phyloP scores from a whole-genome alignment of 2,329 filamentous ascomycete species.

The Alternaria hordeiaustralica region DNA sequence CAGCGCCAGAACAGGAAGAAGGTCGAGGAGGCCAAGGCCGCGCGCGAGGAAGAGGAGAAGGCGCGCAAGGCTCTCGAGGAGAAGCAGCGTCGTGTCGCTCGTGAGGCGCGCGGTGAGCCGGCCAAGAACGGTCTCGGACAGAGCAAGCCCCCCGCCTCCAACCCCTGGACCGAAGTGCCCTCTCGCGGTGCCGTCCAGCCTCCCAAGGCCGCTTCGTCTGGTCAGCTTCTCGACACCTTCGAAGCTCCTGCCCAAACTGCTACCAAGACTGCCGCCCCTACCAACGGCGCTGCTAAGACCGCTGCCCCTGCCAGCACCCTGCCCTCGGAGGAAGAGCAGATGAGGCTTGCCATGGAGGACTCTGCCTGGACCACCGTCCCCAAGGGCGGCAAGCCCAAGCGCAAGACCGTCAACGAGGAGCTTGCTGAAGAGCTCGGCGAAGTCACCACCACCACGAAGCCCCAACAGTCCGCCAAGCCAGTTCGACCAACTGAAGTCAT shows the following conservation, averaged over 20 bases:
- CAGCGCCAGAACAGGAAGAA: conserved; percentile 92
- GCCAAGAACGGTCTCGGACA: conserved; percentile 76
- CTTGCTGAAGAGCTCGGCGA: conserved; percentile 50
- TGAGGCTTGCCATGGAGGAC: conserved; percentile 57
- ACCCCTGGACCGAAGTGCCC: conserved; percentile 59
- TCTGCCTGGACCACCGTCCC: conserved; percentile 68
- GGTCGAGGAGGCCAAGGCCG: conserved; percentile 77
- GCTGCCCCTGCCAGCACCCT: conserved; percentile 55
- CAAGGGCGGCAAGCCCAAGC: conserved; percentile 61
- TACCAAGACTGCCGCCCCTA: conserved; percentile 43
- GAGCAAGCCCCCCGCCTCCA: conserved; percentile 56
- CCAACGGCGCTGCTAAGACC: conserved; percentile 51
- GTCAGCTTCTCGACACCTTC: conserved; percentile 58
- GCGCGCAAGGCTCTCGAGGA: conserved; percentile 78
- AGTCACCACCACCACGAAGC: conserved; percentile 21
- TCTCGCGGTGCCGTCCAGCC: conserved; percentile 31
- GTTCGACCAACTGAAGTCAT: conserved; percentile 31
- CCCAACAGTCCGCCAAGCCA: conserved; percentile 27
- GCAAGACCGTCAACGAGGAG: conserved; percentile 55
- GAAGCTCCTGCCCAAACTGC: conserved; percentile 52
- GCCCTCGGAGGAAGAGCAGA: conserved; percentile 67
- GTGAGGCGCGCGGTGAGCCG: conserved; percentile 80
- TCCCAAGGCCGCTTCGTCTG: conserved; percentile 27
- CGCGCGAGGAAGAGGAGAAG: conserved; percentile 78
- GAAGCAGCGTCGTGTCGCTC: conserved; percentile 80